Evolutionary conservation across 202 grass and related monocot genomes (phyloP).

Genomic region (Saccharum hybrid): DNA sequence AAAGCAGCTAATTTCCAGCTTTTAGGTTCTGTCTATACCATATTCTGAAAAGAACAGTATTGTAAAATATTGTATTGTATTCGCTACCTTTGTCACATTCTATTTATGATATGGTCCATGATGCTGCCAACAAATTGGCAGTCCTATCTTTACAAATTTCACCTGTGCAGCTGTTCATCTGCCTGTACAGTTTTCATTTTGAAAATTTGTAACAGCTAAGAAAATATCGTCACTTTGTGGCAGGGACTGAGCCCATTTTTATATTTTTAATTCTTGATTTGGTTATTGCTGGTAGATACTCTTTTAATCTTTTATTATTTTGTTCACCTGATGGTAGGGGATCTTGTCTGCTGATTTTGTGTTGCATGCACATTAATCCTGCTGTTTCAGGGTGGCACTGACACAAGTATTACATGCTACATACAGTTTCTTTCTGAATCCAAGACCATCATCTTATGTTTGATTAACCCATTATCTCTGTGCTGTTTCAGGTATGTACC

Average conservation of each 20-base stretch:
- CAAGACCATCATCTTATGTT: conserved; percentile 5
- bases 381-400: conserved; percentile 34
- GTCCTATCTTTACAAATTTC: neutral
- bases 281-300: conserved; percentile 25
- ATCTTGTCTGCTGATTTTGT: conserved; percentile 45
- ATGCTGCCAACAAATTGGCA: neutral
- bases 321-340: conserved; percentile 33
- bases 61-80: conserved; percentile 1
- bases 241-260: neutral
- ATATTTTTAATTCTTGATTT: conserved; percentile 30
- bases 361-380: conserved; percentile 44
- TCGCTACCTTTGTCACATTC: neutral
- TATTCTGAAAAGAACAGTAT: neutral
- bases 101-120: conserved; percentile 9
- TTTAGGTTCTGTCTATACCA: neutral
- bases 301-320: conserved; percentile 39
- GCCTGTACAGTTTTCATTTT: neutral
- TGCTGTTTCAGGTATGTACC: conserved; percentile 85
- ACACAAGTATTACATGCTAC: conserved; percentile 46
- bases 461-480: conserved; percentile 25
- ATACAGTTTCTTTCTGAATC: conserved; percentile 36
- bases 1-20: neutral
- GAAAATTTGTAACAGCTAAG: neutral
- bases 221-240: neutral
- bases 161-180: neutral